Conservation (phyloP, 1,284 basidiomycete species). For the Rhodotorula sp. region DNA sequence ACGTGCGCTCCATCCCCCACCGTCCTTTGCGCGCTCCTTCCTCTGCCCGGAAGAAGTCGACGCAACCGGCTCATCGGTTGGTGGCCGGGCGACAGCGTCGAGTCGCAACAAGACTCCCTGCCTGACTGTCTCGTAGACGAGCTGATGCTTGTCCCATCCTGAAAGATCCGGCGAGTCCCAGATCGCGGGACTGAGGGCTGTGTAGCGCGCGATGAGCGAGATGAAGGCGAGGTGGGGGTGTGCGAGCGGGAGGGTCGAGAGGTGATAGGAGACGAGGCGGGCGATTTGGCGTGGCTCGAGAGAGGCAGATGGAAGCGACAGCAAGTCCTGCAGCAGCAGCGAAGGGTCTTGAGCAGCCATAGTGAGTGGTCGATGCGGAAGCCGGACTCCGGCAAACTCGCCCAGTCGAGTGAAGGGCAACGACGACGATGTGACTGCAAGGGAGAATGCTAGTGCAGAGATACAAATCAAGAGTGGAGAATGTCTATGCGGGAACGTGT, state of each 20-base stretch:
- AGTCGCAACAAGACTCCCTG: constrained; percentile 32
- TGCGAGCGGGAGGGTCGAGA: constrained; percentile 24
- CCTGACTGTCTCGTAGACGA: constrained; percentile 24
- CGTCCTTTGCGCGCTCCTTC: neutral
- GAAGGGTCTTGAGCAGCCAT: constrained; percentile 23
- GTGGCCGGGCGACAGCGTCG: constrained; percentile 16
- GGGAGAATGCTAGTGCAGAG: no score
- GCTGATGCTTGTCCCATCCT: neutral
- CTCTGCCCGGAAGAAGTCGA: neutral
- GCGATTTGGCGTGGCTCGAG: constrained; percentile 1
- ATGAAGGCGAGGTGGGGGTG: constrained; percentile 21
- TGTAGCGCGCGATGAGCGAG: constrained; percentile 20
- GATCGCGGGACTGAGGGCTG: constrained; percentile 21
- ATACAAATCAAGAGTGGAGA: no score
- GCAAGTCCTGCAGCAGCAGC: constrained; percentile 36
- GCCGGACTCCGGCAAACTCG: no score
- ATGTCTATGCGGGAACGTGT: no score
- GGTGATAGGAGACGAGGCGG: constrained; percentile 25
- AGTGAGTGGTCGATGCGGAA: neutral
- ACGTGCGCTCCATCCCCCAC: constrained; percentile 30
- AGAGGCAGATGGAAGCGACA: constrained; percentile 15
- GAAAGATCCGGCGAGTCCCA: constrained; percentile 1
- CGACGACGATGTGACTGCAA: no score
- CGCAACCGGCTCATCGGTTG: neutral
- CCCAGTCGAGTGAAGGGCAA: no score